phyloP scores from a whole-genome alignment of 805 yeast species.

The Myxozyma udenii region DNA sequence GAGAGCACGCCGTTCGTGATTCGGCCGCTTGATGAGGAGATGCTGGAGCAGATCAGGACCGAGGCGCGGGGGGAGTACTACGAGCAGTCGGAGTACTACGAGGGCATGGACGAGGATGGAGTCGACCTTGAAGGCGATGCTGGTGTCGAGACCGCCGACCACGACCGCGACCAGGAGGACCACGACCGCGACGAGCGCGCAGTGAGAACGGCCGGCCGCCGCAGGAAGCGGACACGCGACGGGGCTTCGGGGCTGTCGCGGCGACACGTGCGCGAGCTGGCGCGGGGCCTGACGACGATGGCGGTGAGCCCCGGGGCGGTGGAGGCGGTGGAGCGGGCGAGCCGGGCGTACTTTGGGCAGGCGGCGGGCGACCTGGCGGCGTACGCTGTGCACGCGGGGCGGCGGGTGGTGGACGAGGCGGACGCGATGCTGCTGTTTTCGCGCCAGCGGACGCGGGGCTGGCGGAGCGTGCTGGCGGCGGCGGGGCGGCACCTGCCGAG shows the following conservation, averaged over 20 bases:
- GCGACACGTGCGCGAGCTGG: conserved; percentile 4
- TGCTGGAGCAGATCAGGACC: neutral
- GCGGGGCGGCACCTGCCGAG: neutral
- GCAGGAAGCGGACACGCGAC: too few relatives aligned
- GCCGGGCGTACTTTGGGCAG: conserved; percentile 37
- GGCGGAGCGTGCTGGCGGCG: too few relatives aligned
- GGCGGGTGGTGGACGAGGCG: conserved; percentile 35
- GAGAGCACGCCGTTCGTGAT: conserved; percentile 12
- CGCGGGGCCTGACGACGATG: conserved; percentile 5
- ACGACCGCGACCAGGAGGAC: too few relatives aligned
- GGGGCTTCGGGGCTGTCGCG: conserved; percentile 11
- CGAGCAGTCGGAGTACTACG: neutral
- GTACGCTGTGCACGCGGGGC: conserved; percentile 38
- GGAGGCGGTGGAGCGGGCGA: conserved; percentile 32
- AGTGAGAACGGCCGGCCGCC: too few relatives aligned
- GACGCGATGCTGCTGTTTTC: conserved; percentile 35
- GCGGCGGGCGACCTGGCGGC: conserved; percentile 35
- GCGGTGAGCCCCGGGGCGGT: conserved; percentile 29
- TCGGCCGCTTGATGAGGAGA: conserved; percentile 3
- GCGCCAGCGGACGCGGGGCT: too few relatives aligned
- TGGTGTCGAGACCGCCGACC: too few relatives aligned
- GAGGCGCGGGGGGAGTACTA: neutral
- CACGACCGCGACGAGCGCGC: too few relatives aligned
- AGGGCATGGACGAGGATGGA: too few relatives aligned
- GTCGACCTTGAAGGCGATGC: too few relatives aligned